phyloP scores from a whole-genome alignment of 331 rosid species.

The Phaseolus coccineus region DNA sequence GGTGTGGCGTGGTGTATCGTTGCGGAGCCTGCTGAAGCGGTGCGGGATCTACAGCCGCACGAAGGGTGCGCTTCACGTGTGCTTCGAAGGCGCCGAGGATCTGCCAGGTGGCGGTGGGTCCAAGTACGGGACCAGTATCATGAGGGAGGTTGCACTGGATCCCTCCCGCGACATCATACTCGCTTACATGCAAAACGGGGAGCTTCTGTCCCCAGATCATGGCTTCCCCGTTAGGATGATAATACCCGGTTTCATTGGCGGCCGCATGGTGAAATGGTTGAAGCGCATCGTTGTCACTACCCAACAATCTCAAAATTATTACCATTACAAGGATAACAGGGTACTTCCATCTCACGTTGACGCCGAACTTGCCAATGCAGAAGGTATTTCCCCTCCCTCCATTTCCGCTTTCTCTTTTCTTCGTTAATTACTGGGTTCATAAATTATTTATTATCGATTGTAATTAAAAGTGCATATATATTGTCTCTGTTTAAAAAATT shows the following conservation, averaged over 20 bases:
- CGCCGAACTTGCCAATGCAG: slow-evolving; percentile 74
- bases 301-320: slow-evolving; percentile 60
- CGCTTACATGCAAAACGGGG: slow-evolving; percentile 89
- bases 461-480: neutral
- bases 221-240: slow-evolving; percentile 84
- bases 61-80: slow-evolving; percentile 67
- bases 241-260: slow-evolving; percentile 82
- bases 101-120: slow-evolving; percentile 90
- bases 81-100: slow-evolving; percentile 86
- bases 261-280: slow-evolving; percentile 91
- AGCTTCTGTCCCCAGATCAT: slow-evolving; percentile 70
- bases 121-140: slow-evolving; percentile 76
- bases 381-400: slow-evolving; percentile 52
- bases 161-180: slow-evolving; percentile 75
- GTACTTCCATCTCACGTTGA: slow-evolving; percentile 87
- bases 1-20: slow-evolving; percentile 75
- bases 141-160: slow-evolving; percentile 73
- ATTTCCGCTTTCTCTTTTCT: neutral
- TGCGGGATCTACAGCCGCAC: slow-evolving; percentile 61
- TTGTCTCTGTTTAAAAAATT: neutral
- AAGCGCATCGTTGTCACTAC: slow-evolving; percentile 78
- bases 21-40: slow-evolving; percentile 59
- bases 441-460: fast-evolving
- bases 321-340: slow-evolving; percentile 73
- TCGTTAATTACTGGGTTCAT: too few species aligned